Base-by-base conservation (phyloP, 2,329 filamentous ascomycete genomes). In the Periglandula ipomoeae region DNA sequence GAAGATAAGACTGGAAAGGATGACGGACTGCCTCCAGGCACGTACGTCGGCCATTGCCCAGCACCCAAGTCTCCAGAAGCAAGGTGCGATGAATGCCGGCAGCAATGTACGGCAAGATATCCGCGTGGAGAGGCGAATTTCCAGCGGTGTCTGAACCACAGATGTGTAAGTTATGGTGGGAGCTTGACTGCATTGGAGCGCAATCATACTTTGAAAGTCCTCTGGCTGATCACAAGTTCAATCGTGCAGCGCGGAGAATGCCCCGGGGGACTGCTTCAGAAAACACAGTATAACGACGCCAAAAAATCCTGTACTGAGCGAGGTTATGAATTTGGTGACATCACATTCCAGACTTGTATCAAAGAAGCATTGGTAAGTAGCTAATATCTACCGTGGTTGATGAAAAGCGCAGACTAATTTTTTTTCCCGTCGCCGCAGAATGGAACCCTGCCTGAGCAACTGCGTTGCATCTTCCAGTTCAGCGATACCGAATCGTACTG, bases 1-100 rank as follows among this genome's bases (percentile, higher is more conserved):
- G 41, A 44, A 27, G 41, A 44, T 44, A 24, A 44, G 41, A 44
- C 41, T 44, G 41, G 41, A 44, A 10, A 11, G 11, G 24, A 44
- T 3, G 41, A 44, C 4, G 41, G 3, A n/a, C 22, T 44, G 17
- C 41, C 41, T 10, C 17, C 41, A 11, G 41, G 41, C 41, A 44
- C 17, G 15, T 44, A 48, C n/a, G 38, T 42, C 7, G 46, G 46
- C 27, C 46, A 48, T 24, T 48, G 37, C 35, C 46, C 46, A 17
- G 22, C 11, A n/a, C 46, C 46, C 17, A 42, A 34, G 23, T 48
- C 46, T 23, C 38, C 46, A 4, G 39, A 48, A 43, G 8, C 27
- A 27, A 23, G 40, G 30, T 48, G 37, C n/a, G n/a, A n/a, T n/a
- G n/a, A n/a, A n/a, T n/a, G n/a, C n/a, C n/a, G n/a, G n/a, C n/a